phyloP scores from a whole-genome alignment of 192 early-diverging fungal species.

The Kickxella alabastrina region DNA sequence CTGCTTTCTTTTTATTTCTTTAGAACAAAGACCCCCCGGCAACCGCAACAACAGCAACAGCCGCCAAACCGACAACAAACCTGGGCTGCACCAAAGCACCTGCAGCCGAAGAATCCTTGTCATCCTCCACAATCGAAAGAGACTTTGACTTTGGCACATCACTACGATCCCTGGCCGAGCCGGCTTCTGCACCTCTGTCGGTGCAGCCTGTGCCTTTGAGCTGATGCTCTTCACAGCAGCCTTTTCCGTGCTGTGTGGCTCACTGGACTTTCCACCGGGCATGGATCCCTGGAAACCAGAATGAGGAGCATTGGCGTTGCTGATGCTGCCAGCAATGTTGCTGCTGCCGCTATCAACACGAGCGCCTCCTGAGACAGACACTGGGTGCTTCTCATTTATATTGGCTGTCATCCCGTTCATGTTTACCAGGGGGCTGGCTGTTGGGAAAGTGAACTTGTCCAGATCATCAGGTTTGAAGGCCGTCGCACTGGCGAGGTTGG shows the following conservation, averaged over 20 bases:
- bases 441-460: constrained; percentile 49
- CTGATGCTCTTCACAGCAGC: not conserved
- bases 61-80: not conserved
- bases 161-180: too few relatives aligned
- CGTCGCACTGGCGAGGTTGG: constrained; percentile 15
- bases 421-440: constrained; percentile 30
- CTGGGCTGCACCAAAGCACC: not conserved
- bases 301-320: not conserved
- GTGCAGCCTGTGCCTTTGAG: not conserved
- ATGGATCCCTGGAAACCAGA: constrained; percentile 7
- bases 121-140: too few relatives aligned
- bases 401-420: constrained; percentile 14
- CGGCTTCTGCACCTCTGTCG: not conserved
- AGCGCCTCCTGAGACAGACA: not conserved
- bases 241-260: not conserved
- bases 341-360: constrained; percentile 11
- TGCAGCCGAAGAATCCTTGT: too few relatives aligned
- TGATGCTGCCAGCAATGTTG: too few relatives aligned
- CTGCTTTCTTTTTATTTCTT: not conserved
- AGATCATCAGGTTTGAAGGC: constrained; percentile 44
- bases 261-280: not conserved
- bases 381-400: not conserved
- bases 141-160: too few relatives aligned
- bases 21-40: not conserved
- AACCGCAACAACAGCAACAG: not conserved